Percentiles rank a stretch among this genome's conserved stretches.
These are phyloP conservation scores for Claviceps sp. DNA, from an alignment of 2,329 filamentous ascomycete species.

Conservation along the genomic window DNA sequence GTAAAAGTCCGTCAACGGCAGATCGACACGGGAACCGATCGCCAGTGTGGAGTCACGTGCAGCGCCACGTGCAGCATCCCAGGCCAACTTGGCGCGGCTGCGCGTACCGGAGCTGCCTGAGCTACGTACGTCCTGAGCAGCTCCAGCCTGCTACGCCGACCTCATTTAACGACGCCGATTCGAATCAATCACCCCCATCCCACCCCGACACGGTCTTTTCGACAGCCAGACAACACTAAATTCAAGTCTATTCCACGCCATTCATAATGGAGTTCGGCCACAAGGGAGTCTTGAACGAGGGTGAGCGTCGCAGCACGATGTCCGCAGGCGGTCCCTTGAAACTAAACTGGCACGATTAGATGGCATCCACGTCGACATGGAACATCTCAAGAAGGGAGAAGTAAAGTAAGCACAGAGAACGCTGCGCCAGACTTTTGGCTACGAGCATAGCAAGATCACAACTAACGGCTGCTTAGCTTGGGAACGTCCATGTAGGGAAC, in stretches of 20 bases:
- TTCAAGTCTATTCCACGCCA: background rate
- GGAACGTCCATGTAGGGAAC: slow-evolving; percentile 80
- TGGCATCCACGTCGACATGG: slow-evolving; percentile 99
- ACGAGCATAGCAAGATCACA: background rate
- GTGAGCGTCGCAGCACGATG: slow-evolving; percentile 22
- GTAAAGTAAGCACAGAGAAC: slow-evolving; percentile 61
- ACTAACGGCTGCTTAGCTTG: slow-evolving; percentile 45
- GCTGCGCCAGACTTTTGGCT: background rate
- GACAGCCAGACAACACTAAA: background rate
- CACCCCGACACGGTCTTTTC: background rate
- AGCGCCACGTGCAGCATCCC: background rate
- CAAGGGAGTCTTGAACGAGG: slow-evolving; percentile 50
- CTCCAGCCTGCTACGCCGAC: slow-evolving; percentile 20
- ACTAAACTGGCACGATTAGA: slow-evolving; percentile 39
- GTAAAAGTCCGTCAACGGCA: background rate
- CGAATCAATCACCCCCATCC: slow-evolving; percentile 5
- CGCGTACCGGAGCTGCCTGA: slow-evolving; percentile 32
- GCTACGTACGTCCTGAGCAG: slow-evolving; percentile 18
- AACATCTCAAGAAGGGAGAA: slow-evolving; percentile 95
- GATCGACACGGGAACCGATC: background rate
- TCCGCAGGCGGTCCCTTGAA: background rate
- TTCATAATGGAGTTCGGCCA: slow-evolving; percentile 47
- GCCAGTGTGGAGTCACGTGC: background rate
- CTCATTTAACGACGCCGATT: slow-evolving; percentile 12
- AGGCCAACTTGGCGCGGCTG: slow-evolving; percentile 16